Conservation (phyloP, 169 alveolate species). For the Cyclospora cayetanensis region DNA sequence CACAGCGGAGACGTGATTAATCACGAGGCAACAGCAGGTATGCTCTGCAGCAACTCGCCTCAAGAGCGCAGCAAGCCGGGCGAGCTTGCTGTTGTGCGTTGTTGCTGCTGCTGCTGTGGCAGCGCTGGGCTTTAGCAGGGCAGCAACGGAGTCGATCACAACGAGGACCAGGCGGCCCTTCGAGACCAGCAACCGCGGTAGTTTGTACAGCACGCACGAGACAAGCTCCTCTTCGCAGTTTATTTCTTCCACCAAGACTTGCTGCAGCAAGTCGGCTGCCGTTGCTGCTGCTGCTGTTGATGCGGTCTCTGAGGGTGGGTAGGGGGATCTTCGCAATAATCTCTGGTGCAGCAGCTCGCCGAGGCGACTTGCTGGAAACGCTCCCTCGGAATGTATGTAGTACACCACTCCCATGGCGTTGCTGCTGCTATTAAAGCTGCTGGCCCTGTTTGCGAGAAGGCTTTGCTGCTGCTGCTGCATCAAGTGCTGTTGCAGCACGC, state of each 20-base stretch:
- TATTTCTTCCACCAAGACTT: constrained; percentile 6
- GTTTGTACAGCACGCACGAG: background rate
- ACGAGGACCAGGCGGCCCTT: constrained; percentile 34
- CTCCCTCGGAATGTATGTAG: constrained; percentile 45
- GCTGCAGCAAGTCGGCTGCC: constrained; percentile 18
- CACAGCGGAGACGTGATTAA: constrained; percentile 21
- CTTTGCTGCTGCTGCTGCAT: background rate
- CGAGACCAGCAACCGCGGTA: background rate
- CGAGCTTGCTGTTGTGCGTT: constrained; percentile 37
- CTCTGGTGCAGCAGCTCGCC: background rate
- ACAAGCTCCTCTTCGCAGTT: constrained; percentile 9
- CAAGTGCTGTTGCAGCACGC: background rate
- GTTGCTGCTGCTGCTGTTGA: background rate
- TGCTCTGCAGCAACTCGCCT: background rate
- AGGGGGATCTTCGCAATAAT: background rate
- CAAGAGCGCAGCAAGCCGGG: constrained; percentile 23
- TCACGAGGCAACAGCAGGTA: constrained; percentile 27
- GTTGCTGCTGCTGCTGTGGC: background rate
- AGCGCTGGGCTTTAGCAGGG: background rate
- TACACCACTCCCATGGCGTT: background rate
- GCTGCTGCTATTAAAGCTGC: background rate
- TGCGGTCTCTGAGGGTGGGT: background rate
- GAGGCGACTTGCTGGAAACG: constrained; percentile 23
- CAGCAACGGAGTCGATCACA: constrained; percentile 55
- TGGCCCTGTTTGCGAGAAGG: background rate